phyloP scores from a whole-genome alignment of 495 filamentous ascomycete genomes.

The Aspergillus campestris region DNA sequence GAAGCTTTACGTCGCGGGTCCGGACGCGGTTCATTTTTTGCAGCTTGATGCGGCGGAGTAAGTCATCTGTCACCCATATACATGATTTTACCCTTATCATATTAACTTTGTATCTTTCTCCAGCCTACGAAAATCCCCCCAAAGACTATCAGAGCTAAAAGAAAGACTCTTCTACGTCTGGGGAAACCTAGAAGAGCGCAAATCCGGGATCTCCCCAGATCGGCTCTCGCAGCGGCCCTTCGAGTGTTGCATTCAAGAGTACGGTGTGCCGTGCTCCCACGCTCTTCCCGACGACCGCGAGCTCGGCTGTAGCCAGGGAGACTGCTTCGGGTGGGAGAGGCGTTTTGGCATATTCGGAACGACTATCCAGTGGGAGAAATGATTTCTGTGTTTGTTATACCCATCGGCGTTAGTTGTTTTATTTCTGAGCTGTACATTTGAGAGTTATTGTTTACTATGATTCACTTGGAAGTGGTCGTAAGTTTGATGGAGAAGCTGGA shows the following conservation, averaged over 20 bases:
- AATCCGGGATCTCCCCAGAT: slow-evolving; percentile 18
- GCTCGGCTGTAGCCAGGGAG: slow-evolving; percentile 16
- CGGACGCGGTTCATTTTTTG: slow-evolving; percentile 57
- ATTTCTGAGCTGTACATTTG: background rate
- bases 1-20: slow-evolving; percentile 58
- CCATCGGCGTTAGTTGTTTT: background rate
- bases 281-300: slow-evolving; percentile 9
- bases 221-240: slow-evolving; percentile 22
- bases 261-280: slow-evolving; percentile 38
- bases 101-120: background rate
- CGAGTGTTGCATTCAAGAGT: slow-evolving; percentile 43
- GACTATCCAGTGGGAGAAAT: slow-evolving; percentile 23
- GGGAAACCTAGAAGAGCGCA: slow-evolving; percentile 75
- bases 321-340: slow-evolving; percentile 43
- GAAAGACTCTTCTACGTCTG: slow-evolving; percentile 75
- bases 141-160: slow-evolving; percentile 41
- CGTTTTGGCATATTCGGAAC: slow-evolving; percentile 43
- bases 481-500: no score
- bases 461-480: no score
- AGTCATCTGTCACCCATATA: slow-evolving; percentile 11
- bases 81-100: background rate
- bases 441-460: no score
- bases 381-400: slow-evolving; percentile 1
- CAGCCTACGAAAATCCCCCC: slow-evolving; percentile 47
- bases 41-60: slow-evolving; percentile 61